Base-by-base conservation (phyloP, 352 stramenopile genomes). In the Chrysophaeum taylorii region DNA sequence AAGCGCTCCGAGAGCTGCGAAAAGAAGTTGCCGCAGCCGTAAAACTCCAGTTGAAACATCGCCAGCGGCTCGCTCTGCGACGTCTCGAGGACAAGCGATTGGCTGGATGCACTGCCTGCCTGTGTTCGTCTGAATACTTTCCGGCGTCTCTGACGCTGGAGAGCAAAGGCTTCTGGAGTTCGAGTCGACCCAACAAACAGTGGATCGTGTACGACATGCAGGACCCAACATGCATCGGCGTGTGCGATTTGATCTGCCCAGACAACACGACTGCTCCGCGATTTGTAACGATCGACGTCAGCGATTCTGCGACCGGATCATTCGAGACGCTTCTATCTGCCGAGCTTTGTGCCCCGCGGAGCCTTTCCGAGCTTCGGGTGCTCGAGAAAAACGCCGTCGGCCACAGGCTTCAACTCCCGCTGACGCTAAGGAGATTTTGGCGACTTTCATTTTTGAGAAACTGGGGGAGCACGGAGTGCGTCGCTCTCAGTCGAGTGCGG, bases 121-220 rank as follows among this genome's bases (percentile, higher is more conserved):
- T 71, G n/a, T 37, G 2, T 25, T 66, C 41, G 15, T 66, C 60
- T 2, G 69, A 73, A 33, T 35, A 52, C 21, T 73, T 69, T 61
- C 41, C 14, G 25, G 69, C 69, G 39, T 42, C 7, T 23, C 31
- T 43, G 27, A 60, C 60, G 31, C 57, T 73, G 2, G 69, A 73
- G 60, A 27, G 25, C 21, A 14, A 64, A 23, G 25, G 2, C 9
- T 73, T 69, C 69, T 73, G 69, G 69, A 61, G 69, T 36, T 64
- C 54, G 23, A 31, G 41, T 9, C 23, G 29, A 4, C 39, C 60
- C 7, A 68, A 70, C 5, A 71, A 63, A 7, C 69, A 73, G 69
- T 73, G 61, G 69, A 61, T 73, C 29, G 36, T 53, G 25, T 73
- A 68, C 61, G 69, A 73, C 60, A 12, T 73, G 35, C 9, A 27